Evolutionary conservation across 2,329 filamentous ascomycete species (phyloP).

Genomic region (Colletotrichum scovillei): DNA sequence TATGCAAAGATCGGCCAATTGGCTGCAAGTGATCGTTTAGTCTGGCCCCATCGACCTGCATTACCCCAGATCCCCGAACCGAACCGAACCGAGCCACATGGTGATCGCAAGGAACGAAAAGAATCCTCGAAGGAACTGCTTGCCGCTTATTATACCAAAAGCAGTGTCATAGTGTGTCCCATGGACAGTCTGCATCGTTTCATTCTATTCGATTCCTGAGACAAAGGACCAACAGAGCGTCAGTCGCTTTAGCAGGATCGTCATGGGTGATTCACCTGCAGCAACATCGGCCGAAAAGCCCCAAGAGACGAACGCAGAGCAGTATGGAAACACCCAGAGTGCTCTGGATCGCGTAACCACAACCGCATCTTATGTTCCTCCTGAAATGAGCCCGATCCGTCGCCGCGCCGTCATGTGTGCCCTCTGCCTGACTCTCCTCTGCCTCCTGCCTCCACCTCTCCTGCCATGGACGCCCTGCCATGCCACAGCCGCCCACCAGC

Average conservation of each 20-base stretch:
- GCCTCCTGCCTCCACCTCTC: too few species aligned
- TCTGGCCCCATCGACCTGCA: background rate
- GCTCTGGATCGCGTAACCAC: background rate
- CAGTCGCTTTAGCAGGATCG: too few species aligned
- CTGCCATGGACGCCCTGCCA: too few species aligned
- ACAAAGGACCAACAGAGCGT: too few species aligned
- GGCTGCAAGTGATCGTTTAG: background rate
- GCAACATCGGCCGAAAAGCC: background rate
- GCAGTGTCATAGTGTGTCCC: background rate
- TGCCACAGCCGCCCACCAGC: constrained; percentile 42
- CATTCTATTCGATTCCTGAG: background rate
- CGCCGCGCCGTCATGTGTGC: constrained; percentile 22
- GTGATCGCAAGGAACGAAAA: background rate
- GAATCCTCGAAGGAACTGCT: background rate
- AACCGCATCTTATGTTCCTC: background rate
- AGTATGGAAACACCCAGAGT: background rate
- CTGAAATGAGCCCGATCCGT: background rate
- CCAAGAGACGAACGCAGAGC: background rate
- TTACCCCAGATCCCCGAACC: background rate
- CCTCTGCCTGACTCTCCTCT: constrained; percentile 42
- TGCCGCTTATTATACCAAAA: background rate
- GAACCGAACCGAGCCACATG: background rate
- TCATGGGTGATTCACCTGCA: background rate
- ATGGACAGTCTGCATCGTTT: background rate
- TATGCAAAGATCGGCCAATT: background rate